Base-by-base conservation (phyloP, 2,329 filamentous ascomycete species). In the Fusarium zealandicum region DNA sequence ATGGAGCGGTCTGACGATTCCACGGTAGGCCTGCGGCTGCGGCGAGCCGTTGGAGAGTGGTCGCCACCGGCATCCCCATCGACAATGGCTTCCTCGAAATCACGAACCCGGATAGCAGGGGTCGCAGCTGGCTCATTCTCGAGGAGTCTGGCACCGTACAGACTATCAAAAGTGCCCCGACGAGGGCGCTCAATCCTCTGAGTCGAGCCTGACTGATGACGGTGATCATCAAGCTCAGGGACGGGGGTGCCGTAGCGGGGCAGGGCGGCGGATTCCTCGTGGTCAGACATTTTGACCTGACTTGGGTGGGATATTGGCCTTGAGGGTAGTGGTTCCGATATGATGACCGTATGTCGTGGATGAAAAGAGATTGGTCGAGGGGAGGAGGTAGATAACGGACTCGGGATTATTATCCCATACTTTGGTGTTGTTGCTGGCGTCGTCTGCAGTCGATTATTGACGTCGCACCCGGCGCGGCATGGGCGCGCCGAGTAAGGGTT, bases 191-290 rank as follows among this genome's bases (percentile, higher is more conserved):
- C 83, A 27, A 78, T 74, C 37, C 84, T 83, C 54, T 85, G 87
- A 18, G 86, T 75, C 31, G 86, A 83, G 18, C 81, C 74, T 5
- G 80, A 75, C 69, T 90, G 88, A 69, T 86, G 80, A 53, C 92
- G 89, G 76, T 97, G 93, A 72, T 97, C 92, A 71, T 97, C 92
- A 40, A 97, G 82, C 71, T 93, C 88, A 57, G 88, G 88, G 57
- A 92, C 85, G 12, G 90, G 89, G 51, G 88, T 87, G 73, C 85
- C 85, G 75, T 88, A 92, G 67, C 87, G 83, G 67, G 83, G 82
- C 68, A 85, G 82, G 50, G 83, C 74, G 42, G 71, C 78, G 61
- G 73, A 77, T 68, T 88, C 87, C 54, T 87, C 85, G 70, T 83
- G 82, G 70, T 87, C 84, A 56, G 85, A 82, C 92, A 96, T 85